Base-by-base conservation (phyloP, 2,329 filamentous ascomycete genomes). In the Aspergillus amoenus region DNA sequence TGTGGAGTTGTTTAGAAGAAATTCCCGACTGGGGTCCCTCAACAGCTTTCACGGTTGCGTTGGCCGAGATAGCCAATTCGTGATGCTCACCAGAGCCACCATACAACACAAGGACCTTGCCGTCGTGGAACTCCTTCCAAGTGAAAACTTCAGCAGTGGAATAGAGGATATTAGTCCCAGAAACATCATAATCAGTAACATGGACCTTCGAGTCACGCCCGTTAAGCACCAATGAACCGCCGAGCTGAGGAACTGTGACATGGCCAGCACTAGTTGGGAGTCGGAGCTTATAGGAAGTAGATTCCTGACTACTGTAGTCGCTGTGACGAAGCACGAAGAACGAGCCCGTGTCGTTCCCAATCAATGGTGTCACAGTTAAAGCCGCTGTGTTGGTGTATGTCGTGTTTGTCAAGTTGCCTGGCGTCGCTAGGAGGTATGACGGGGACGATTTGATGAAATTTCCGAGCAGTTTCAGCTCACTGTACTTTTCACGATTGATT, bases 361-460 rank as follows among this genome's bases (percentile, higher is more conserved):
- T 74, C 1, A 91, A 71, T 0, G 86, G 85, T 1, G 88, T 91
- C 18, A 84, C 80, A 13, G 89, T 75, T 43, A 79, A 76, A 32
- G 80, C 83, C 4, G 78, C 68, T 24, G 79, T 85, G 66, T 82
- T 84, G 2, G 82, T 76, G 22, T 82, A 82, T 37, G 61, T 59
- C 5, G 66, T 71, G 7, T 52, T 44, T 2, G 68, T 71, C 32
- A 67, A 41, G 63, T 79, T 76, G 11, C 81, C 80, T 1, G 86
- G 82, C 0, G 76, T 78, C 0, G 86, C 82, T 3, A 82, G 82
- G 17, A 91, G 74, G 64, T 90, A 93, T 0, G 82, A 84, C 0
- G 88, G 87, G 0, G 88, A 90, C 0, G 86, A 88, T 64, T 87
- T 87, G 52, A 90, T 72, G 71, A 93, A 93, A 64, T 90, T 88